A percentile compares a stretch with the other conserved stretches of the same genome.
Evolutionary conservation across 805 yeast genomes (phyloP).

Genomic region (Yarrowia sp.): DNA sequence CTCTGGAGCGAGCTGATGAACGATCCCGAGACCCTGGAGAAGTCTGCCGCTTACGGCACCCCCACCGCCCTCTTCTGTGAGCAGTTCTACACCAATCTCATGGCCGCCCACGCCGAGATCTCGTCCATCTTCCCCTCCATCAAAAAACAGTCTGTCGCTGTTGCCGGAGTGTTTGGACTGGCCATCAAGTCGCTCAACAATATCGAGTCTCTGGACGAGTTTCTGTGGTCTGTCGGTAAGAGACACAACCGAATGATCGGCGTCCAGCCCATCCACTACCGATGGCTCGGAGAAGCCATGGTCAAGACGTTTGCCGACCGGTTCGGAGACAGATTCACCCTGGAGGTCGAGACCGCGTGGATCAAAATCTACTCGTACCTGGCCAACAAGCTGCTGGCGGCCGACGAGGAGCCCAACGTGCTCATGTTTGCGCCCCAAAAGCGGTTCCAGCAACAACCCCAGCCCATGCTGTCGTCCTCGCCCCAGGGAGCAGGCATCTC

Average conservation of each 20-base stretch:
- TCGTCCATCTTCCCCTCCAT: constrained; percentile 75
- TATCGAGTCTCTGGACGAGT: constrained; percentile 62
- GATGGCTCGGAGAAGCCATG: constrained; percentile 47
- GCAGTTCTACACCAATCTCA: constrained; percentile 75
- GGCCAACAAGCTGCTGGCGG: constrained; percentile 46
- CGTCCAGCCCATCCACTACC: constrained; percentile 56
- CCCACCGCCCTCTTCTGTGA: constrained; percentile 70
- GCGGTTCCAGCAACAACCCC: constrained; percentile 4
- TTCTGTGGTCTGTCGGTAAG: constrained; percentile 69
- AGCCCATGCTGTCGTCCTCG: constrained; percentile 16
- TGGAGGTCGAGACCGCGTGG: constrained; percentile 48
- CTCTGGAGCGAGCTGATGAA: constrained; percentile 38
- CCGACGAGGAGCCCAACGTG: constrained; percentile 50
- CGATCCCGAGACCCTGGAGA: constrained; percentile 36
- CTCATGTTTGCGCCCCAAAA: constrained; percentile 35
- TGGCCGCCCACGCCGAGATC: constrained; percentile 65
- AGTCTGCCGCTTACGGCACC: constrained; percentile 3
- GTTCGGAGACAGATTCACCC: constrained; percentile 44
- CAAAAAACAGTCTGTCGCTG: constrained; percentile 77
- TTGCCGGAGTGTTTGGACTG: constrained; percentile 77
- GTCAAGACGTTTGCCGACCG: constrained; percentile 46
- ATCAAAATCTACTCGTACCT: constrained; percentile 47
- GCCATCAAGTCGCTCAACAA: constrained; percentile 71
- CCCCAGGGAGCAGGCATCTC: constrained; percentile 9
- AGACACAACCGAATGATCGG: constrained; percentile 78